Base-by-base conservation (phyloP, 2,329 filamentous ascomycete species). In the Colletotrichum zoysiae region DNA sequence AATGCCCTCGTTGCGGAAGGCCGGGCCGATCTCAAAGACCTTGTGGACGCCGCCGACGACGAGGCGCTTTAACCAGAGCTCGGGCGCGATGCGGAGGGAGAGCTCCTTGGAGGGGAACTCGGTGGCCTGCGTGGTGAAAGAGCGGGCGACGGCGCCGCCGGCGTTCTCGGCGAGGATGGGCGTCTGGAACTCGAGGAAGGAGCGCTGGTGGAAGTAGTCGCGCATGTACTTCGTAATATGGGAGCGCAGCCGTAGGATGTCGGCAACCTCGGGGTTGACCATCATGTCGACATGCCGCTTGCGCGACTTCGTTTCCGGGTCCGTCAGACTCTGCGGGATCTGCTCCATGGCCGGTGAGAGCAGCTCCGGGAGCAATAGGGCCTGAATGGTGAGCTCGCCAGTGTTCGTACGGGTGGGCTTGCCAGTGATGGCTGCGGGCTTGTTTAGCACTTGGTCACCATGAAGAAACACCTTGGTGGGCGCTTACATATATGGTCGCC, bases 21-120 rank as follows among this genome's bases (percentile, higher is more conserved):
- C 91, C 4, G 94, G 92, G 0, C 96, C 96, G 74, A 99, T 95
- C 82, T 99, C 96, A 78, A 97, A 99, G 35, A 99, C 90, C 73
- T 87, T 91, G 76, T 97, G 93, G 73, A 98, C 90, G 2, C 95
- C 95, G 61, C 95, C 95, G 23, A 98, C 88, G 1, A 98, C 90
- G 57, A 99, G 86, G 11, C 96, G 89, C 84, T 99, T 99, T 53
- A 99, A 88, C 92, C 95, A 98, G 46, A 99, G 85, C 82, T 99
- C 96, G 0, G 96, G 96, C 3, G 96, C 96, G 76, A 99, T 95
- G 60, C 96, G 89, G 44, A 99, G 86, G 30, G 93, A 89, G 46
- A 99, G 84, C 65, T 90, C 86, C 71, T 89, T 91, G 51, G 91
- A 88, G 3, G 90, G 86, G 72, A 97, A 91, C 78, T 95, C 94